Conservation (phyloP, 2,329 filamentous ascomycete species). For the Cryphonectria naterciae region DNA sequence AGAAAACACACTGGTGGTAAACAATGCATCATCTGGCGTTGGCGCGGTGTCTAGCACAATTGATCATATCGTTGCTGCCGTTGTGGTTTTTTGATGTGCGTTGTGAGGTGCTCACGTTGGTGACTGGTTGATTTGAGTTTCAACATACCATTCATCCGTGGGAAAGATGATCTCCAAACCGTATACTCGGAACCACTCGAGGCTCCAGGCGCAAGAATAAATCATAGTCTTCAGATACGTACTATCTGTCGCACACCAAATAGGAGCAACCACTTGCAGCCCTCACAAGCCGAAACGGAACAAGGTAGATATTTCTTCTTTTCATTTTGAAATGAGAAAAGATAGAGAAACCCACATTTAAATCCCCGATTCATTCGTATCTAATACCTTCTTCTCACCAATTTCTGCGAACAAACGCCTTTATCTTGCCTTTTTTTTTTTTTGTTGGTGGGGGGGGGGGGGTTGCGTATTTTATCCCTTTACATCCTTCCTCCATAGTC, state of each 20-base stretch:
- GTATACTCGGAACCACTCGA: neutral
- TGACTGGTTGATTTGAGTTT: neutral
- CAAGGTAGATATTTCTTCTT: neutral
- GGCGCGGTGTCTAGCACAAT: constrained; percentile 19
- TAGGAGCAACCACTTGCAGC: neutral
- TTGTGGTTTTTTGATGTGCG: neutral
- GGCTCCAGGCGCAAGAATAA: neutral
- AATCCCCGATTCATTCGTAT: neutral
- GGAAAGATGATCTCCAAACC: neutral
- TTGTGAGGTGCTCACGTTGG: neutral
- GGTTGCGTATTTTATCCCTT: neutral
- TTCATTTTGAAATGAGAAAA: neutral
- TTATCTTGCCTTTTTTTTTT: too few species aligned
- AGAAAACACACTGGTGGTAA: neutral
- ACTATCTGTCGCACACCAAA: neutral
- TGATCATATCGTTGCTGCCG: neutral
- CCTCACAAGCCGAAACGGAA: neutral
- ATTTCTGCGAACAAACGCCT: neutral
- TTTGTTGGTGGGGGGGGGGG: too few species aligned
- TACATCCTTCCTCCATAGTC: neutral
- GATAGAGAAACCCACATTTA: neutral
- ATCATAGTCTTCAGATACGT: neutral
- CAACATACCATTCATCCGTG: neutral
- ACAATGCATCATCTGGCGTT: constrained; percentile 15
- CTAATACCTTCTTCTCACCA: neutral